Evolutionary conservation across 305 asterid genomes (phyloP).

Genomic region (Solanum chacoense): DNA sequence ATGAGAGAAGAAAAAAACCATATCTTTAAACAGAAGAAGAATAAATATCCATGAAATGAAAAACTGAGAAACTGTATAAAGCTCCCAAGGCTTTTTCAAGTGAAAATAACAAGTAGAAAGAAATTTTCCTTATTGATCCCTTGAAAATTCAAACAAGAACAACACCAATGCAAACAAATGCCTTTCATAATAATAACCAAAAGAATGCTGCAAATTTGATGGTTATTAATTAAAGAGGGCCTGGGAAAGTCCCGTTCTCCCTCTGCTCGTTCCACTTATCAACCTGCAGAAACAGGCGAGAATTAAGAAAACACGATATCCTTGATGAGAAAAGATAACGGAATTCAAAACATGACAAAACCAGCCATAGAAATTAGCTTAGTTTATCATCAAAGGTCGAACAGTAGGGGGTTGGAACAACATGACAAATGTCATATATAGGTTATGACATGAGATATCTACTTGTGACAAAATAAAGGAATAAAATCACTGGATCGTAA

Average conservation of each 20-base stretch:
- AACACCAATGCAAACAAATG: constrained; percentile 4
- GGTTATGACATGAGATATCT: background rate
- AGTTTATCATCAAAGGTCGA: background rate
- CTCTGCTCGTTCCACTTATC: constrained; percentile 84
- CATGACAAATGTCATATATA: background rate
- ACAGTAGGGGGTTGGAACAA: background rate
- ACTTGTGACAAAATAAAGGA: background rate
- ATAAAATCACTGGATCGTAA: background rate
- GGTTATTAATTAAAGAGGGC: constrained; percentile 42
- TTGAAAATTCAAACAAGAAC: background rate
- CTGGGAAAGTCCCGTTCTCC: constrained; percentile 76
- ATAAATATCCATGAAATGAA: background rate
- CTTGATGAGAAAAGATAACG: background rate
- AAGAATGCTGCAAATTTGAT: background rate
- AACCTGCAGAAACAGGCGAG: constrained; percentile 26
- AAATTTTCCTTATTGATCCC: constrained; percentile 9
- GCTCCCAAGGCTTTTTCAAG: background rate
- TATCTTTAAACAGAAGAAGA: background rate
- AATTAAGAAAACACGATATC: background rate
- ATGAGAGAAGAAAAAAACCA: background rate
- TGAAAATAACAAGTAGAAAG: background rate
- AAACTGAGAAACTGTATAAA: background rate
- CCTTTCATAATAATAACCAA: constrained; percentile 3
- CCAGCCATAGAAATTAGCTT: background rate
- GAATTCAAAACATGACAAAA: background rate